phyloP scores from a whole-genome alignment of 441 rosid genomes.

The Gossypium schwendimanii region DNA sequence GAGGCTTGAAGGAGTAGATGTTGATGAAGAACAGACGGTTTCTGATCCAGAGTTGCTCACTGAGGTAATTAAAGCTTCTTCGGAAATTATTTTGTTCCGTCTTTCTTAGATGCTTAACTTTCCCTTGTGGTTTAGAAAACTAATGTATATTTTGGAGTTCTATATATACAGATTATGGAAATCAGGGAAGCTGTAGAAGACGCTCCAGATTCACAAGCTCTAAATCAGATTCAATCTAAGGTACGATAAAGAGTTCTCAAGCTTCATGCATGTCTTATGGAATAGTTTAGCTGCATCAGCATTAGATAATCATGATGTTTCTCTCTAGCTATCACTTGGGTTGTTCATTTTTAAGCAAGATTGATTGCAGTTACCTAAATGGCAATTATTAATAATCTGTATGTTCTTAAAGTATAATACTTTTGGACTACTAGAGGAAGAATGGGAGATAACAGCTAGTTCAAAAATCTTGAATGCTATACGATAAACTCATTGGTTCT shows the following conservation, averaged over 20 bases:
- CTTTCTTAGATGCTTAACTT: not conserved
- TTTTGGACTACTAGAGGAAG: not conserved
- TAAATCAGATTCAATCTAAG: constrained; percentile 52
- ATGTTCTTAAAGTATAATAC: not conserved
- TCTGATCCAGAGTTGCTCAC: constrained; percentile 62
- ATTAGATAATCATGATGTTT: not conserved
- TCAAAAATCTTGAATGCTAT: not conserved
- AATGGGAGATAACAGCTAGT: not conserved
- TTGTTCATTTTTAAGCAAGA: not conserved
- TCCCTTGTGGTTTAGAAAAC: not conserved
- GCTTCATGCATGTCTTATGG: constrained; percentile 10
- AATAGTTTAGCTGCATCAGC: not conserved
- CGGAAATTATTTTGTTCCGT: not conserved
- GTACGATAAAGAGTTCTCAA: constrained; percentile 33
- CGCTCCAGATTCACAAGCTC: constrained; percentile 51
- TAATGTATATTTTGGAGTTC: constrained; percentile 4
- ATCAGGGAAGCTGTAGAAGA: constrained; percentile 88
- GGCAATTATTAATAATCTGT: not conserved
- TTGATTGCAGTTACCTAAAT: not conserved
- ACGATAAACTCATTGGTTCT: not conserved
- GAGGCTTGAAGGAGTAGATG: constrained; percentile 62
- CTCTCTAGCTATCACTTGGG: not conserved
- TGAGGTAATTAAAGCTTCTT: constrained; percentile 41
- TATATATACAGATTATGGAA: constrained; percentile 65
- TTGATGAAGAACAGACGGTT: constrained; percentile 83